Conservation (phyloP, 441 rosid genomes). For the Arabidopsis lyrata region DNA sequence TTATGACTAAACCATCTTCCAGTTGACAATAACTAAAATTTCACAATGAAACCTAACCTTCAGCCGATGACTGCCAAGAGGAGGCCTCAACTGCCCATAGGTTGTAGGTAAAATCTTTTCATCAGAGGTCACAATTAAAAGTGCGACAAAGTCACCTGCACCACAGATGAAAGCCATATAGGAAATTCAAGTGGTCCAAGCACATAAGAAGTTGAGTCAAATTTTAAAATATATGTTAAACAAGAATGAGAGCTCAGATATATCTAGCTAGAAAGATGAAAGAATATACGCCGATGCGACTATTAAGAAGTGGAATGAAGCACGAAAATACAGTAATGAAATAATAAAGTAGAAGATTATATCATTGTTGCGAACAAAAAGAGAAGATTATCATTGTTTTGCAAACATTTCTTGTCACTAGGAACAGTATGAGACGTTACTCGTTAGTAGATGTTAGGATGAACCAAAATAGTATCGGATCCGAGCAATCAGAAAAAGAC, state of each 20-base stretch:
- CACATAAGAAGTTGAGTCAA: constrained; percentile 22
- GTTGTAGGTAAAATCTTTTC: constrained; percentile 90
- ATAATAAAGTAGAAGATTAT: constrained; percentile 6
- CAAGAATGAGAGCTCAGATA: constrained; percentile 26
- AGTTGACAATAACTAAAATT: constrained; percentile 12
- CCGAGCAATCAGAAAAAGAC: constrained; percentile 17
- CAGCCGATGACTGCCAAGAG: constrained; percentile 98
- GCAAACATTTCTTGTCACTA: constrained; percentile 10
- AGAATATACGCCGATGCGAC: constrained; percentile 26
- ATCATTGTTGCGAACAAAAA: background rate
- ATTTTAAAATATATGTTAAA: constrained; percentile 1
- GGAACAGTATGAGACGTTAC: constrained; percentile 6
- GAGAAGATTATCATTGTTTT: background rate
- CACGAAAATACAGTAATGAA: background rate
- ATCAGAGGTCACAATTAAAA: constrained; percentile 77
- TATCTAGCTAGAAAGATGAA: constrained; percentile 21
- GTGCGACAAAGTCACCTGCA: constrained; percentile 79
- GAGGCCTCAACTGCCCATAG: constrained; percentile 91
- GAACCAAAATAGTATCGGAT: constrained; percentile 11
- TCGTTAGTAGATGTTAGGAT: constrained; percentile 22
- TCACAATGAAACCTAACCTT: constrained; percentile 65
- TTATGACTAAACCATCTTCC: constrained; percentile 18
- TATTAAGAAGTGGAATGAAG: constrained; percentile 20
- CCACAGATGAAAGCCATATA: constrained; percentile 25
- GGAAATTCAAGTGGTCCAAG: constrained; percentile 19